A percentile compares a stretch with the other conserved stretches of the same genome.
phyloP scores from a whole-genome alignment of 1,284 basidiomycete genomes.

The Ustilago cynodontis region DNA sequence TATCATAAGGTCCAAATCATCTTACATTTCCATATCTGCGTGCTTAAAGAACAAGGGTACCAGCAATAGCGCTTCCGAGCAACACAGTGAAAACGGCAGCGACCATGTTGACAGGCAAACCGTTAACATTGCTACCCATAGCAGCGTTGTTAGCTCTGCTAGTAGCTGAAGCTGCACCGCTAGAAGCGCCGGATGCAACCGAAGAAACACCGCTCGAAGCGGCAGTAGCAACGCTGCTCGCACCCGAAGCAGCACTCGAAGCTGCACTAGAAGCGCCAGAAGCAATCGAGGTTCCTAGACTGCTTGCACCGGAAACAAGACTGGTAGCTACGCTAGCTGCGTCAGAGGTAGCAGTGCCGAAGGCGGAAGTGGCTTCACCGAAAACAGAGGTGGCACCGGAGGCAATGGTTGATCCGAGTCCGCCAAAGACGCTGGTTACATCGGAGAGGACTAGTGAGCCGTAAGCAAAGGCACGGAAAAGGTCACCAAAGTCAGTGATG shows the following conservation, averaged over 20 bases:
- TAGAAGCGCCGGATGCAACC: slow-evolving; percentile 4
- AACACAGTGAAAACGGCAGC: slow-evolving; percentile 17
- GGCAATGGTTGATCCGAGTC: not conserved
- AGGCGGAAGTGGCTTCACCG: slow-evolving; percentile 17
- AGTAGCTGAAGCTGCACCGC: not conserved
- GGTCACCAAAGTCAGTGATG: not conserved
- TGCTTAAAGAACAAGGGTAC: slow-evolving; percentile 27
- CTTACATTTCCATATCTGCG: not conserved
- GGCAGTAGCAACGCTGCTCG: not conserved
- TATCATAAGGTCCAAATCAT: not conserved
- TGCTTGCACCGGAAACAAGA: slow-evolving; percentile 1
- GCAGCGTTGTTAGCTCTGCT: slow-evolving; percentile 10
- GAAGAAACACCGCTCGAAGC: not conserved
- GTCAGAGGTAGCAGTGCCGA: slow-evolving; percentile 11
- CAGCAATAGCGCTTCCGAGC: slow-evolving; percentile 25
- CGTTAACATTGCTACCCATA: not conserved
- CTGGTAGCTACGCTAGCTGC: slow-evolving; percentile 13
- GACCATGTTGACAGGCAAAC: slow-evolving; percentile 13
- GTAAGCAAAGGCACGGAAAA: too few relatives aligned
- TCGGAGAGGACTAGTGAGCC: slow-evolving; percentile 15
- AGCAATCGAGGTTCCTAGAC: not conserved
- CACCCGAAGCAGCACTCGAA: not conserved
- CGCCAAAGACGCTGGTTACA: slow-evolving; percentile 8
- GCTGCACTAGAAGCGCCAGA: not conserved
- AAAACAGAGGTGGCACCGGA: slow-evolving; percentile 13